Conservation (phyloP, 805 yeast species). For the Candida methanosorbosa region DNA sequence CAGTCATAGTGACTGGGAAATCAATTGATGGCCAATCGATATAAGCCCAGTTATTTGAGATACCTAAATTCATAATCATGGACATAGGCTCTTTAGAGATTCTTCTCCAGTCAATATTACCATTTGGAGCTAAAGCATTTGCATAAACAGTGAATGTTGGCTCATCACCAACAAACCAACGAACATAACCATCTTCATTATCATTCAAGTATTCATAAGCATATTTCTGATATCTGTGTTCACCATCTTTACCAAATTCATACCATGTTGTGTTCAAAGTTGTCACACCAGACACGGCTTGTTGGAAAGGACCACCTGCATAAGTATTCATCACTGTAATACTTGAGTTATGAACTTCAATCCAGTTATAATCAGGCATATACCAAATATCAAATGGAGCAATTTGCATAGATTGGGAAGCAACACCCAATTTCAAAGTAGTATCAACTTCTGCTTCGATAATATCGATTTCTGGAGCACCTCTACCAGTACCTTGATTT, state of each 20-base stretch:
- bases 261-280: slow-evolving; percentile 30
- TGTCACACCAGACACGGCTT: slow-evolving; percentile 30
- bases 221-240: slow-evolving; percentile 55
- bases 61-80: slow-evolving; percentile 76
- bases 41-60: slow-evolving; percentile 88
- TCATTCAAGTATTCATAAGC: slow-evolving; percentile 76
- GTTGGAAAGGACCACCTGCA: slow-evolving; percentile 30
- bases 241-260: slow-evolving; percentile 37
- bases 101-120: slow-evolving; percentile 78
- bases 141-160: slow-evolving; percentile 73
- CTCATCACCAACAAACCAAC: slow-evolving; percentile 78
- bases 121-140: slow-evolving; percentile 77
- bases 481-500: slow-evolving; percentile 70
- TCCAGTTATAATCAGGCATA: slow-evolving; percentile 29
- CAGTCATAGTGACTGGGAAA: slow-evolving; percentile 70
- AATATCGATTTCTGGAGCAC: slow-evolving; percentile 85
- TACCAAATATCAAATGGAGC: slow-evolving; percentile 38
- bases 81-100: slow-evolving; percentile 92
- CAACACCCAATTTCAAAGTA: slow-evolving; percentile 5
- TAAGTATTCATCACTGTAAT: slow-evolving; percentile 29
- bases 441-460: slow-evolving; percentile 46
- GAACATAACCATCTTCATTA: slow-evolving; percentile 60
- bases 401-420: slow-evolving; percentile 31
- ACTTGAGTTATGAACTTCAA: slow-evolving; percentile 19
- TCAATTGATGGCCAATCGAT: slow-evolving; percentile 78